phyloP scores from a whole-genome alignment of 2,329 filamentous ascomycete genomes.

The Tricladium varicosporioides region DNA sequence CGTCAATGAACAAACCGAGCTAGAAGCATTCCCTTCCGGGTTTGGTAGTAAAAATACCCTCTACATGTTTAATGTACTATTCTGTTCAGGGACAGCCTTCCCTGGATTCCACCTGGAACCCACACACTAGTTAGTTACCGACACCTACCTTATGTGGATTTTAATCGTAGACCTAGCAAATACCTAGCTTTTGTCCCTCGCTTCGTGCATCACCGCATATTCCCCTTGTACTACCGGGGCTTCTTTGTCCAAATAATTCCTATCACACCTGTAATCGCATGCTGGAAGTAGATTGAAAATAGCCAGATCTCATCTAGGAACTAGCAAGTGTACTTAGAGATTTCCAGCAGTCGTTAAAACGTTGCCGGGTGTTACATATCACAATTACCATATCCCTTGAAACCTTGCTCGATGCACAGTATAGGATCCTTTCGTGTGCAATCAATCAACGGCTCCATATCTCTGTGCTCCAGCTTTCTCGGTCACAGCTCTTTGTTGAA shows the following conservation, averaged over 20 bases:
- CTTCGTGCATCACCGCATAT: too few relatives aligned
- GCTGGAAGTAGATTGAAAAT: conserved; percentile 29
- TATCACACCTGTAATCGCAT: conserved; percentile 33
- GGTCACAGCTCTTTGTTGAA: neutral
- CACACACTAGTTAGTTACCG: too few relatives aligned
- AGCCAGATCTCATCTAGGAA: conserved; percentile 26
- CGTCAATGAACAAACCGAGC: conserved; percentile 32
- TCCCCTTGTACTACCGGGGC: conserved; percentile 21
- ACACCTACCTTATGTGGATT: too few relatives aligned
- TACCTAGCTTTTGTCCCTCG: too few relatives aligned
- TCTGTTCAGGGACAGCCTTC: too few relatives aligned
- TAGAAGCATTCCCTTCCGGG: conserved; percentile 39
- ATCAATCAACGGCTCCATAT: conserved; percentile 2
- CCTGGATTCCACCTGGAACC: too few relatives aligned
- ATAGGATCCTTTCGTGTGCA: too few relatives aligned
- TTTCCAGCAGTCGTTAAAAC: neutral
- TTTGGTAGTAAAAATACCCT: conserved; percentile 39
- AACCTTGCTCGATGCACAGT: conserved; percentile 8
- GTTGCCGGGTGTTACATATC: too few relatives aligned
- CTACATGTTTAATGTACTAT: conserved; percentile 34
- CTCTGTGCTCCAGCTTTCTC: too few relatives aligned
- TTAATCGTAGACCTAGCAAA: too few relatives aligned
- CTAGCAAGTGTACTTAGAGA: conserved; percentile 16
- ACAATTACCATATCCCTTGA: conserved; percentile 18
- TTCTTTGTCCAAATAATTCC: conserved; percentile 29